Evolutionary conservation across 2,329 filamentous ascomycete genomes (phyloP).

Genomic region (Periconia digitata): DNA sequence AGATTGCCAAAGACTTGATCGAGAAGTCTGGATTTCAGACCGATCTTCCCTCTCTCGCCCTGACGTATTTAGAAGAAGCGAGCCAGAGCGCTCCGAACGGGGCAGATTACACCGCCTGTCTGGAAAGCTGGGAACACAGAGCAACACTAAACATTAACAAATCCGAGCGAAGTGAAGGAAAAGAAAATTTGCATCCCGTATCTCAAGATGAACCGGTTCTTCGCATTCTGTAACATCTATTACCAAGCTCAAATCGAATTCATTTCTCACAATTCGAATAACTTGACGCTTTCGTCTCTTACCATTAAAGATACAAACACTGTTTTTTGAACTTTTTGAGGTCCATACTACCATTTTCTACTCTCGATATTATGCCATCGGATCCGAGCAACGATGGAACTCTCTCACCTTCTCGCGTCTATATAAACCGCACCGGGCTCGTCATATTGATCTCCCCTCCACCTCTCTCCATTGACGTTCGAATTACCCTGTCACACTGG

Average conservation of each 20-base stretch:
- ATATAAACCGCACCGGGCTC: too few relatives aligned
- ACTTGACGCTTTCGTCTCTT: background rate
- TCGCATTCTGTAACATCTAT: background rate
- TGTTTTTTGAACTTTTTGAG: too few relatives aligned
- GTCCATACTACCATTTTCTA: too few relatives aligned
- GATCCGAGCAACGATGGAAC: too few relatives aligned
- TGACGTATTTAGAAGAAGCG: slow-evolving; percentile 35
- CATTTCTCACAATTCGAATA: too few relatives aligned
- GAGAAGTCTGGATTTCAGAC: slow-evolving; percentile 33
- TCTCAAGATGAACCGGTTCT: slow-evolving; percentile 2
- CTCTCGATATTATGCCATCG: too few relatives aligned
- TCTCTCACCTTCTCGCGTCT: too few relatives aligned
- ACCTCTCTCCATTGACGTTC: too few relatives aligned
- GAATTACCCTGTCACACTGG: too few relatives aligned
- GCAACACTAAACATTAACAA: slow-evolving; percentile 34
- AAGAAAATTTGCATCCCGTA: background rate
- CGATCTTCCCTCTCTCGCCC: slow-evolving; percentile 29
- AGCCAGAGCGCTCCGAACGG: slow-evolving; percentile 29
- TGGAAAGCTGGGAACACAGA: slow-evolving; percentile 41
- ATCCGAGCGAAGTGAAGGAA: slow-evolving; percentile 10
- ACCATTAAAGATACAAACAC: too few relatives aligned
- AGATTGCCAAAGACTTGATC: slow-evolving; percentile 41
- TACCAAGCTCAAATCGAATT: background rate
- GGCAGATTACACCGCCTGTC: slow-evolving; percentile 38
- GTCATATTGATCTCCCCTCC: too few relatives aligned